phyloP scores from a whole-genome alignment of 306 rosid species.

The Prosopis cineraria region DNA sequence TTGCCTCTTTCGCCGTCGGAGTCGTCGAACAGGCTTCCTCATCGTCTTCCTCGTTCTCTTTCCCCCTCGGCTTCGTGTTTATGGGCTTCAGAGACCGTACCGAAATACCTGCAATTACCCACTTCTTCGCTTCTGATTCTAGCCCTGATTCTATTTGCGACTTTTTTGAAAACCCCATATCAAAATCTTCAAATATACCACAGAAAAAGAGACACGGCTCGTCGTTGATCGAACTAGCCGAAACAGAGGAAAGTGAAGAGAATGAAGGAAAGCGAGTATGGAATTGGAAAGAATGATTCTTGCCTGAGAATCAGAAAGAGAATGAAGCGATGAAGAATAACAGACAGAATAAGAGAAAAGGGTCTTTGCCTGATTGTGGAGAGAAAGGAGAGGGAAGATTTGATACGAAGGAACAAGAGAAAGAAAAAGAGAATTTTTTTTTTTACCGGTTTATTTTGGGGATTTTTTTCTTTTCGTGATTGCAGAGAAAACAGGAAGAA shows the following conservation, averaged over 20 bases:
- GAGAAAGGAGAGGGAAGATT: too few relatives aligned
- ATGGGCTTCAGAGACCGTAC: conserved; percentile 71
- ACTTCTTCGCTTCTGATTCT: conserved; percentile 72
- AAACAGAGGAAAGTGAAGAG: conserved; percentile 16
- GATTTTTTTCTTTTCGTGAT: neutral
- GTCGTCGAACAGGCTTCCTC: conserved; percentile 65
- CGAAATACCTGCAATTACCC: conserved; percentile 77
- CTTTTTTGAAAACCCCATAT: conserved; percentile 90
- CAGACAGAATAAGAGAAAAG: conserved; percentile 30
- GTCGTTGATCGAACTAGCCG: neutral
- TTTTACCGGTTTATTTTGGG: neutral
- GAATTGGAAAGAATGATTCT: too few relatives aligned
- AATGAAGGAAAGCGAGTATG: conserved; percentile 21
- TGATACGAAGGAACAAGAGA: too few relatives aligned
- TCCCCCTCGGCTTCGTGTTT: conserved; percentile 52
- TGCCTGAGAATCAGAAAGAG: too few relatives aligned
- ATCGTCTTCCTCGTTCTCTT: conserved; percentile 37
- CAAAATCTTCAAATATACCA: neutral
- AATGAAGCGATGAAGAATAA: too few relatives aligned
- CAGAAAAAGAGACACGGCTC: neutral
- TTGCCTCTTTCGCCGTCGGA: conserved; percentile 77
- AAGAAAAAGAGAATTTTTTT: neutral
- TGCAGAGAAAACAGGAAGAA: conserved; percentile 42
- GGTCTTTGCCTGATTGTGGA: too few relatives aligned
- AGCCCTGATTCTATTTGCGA: conserved; percentile 57